Evolutionary conservation across 1,284 basidiomycete species (phyloP), one percentile per base, ranked within the genome.

Genomic region (Heimioporus retisporus): DNA sequence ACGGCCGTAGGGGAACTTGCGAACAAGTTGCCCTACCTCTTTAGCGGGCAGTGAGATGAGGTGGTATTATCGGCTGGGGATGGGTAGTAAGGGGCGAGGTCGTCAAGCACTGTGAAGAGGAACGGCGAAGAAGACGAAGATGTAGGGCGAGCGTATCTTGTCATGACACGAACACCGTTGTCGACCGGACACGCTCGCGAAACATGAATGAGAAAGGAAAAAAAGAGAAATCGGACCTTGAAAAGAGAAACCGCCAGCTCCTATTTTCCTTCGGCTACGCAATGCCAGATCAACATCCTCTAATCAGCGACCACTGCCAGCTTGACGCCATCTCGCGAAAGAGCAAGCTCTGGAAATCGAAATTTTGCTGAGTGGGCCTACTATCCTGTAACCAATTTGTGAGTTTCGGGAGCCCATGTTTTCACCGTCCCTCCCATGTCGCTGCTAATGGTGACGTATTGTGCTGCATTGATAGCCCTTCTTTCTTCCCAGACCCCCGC

Each of bases 91-190:
- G 63, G 40, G 53, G 3, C 13, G 14, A 25, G 19, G 2, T 44
- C 54, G 23, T 66, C 64, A 16, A 65, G 46, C 11, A 64, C 3
- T 25, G 48, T 21, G 14, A 65, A 54, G 3, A 72, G 28, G 59
- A 66, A 46, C 65, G 73, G 14, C 54, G 71, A 35, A 75, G 64
- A 0, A 76, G 44, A 15, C 5, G 23, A 23, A 31, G 54, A 55
- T 73, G 71, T 46, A 75, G 64, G 46, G 23, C 46, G n/a, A 68
- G 7, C 19, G 55, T 60, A 42, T 74, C 73, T 35, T 68, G 53
- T 65, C 63, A 68, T 31, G 57, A 31, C 43, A 60, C 14, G 44
- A 63, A 44, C 21, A 28, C 54, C 10, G 61, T 50, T 35, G 51
- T 44, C 28, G 53, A 40, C 59, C 50, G 61, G 21, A 68, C n/a